Evolutionary conservation across 192 early-diverging fungal genomes (phyloP).

Genomic region (Coemansia sp.): DNA sequence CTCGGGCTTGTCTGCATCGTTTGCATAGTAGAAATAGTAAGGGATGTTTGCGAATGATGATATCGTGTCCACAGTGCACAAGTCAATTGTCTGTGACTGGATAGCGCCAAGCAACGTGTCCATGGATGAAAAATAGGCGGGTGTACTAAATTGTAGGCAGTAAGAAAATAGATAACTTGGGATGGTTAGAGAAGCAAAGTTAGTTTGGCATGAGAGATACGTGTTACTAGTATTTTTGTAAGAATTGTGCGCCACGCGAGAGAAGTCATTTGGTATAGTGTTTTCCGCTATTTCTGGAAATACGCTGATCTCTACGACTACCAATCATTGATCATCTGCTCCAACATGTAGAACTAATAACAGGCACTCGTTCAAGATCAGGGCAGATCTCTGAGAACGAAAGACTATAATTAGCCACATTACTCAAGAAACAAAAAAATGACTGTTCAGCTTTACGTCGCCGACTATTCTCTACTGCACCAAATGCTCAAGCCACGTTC

Average conservation of each 20-base stretch:
- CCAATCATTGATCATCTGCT: background rate
- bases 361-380: background rate
- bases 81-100: conserved; percentile 1
- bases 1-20: background rate
- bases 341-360: background rate
- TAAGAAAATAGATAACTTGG: background rate
- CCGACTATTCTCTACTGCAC: background rate
- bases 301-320: background rate
- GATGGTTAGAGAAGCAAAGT: background rate
- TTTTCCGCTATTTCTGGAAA: background rate
- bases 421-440: too few relatives aligned
- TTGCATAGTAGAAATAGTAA: conserved; percentile 3
- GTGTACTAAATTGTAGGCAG: background rate
- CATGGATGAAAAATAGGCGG: background rate
- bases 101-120: background rate
- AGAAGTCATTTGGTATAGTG: background rate
- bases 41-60: conserved; percentile 7
- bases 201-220: background rate
- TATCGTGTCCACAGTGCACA: background rate
- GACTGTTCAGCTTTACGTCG: too few relatives aligned
- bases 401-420: background rate
- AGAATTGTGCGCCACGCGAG: background rate
- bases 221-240: background rate
- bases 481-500: background rate
- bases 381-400: too few relatives aligned